Conservation (phyloP, 352 stramenopile genomes). For the Pythium folliculosum region DNA sequence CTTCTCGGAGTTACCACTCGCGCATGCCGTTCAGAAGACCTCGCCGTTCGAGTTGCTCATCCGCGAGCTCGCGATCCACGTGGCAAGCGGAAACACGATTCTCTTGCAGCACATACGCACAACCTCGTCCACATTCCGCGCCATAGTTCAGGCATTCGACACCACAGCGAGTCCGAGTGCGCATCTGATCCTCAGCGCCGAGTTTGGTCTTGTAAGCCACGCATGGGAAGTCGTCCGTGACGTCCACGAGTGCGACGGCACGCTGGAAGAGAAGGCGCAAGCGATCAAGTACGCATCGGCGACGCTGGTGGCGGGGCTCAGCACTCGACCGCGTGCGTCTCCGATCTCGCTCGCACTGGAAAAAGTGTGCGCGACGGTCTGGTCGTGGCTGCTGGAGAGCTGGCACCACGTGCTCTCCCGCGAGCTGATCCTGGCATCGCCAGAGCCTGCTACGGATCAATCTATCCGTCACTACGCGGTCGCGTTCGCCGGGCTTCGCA, state of each 20-base stretch:
- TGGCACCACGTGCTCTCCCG: constrained; percentile 4
- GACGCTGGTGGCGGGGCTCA: constrained; percentile 22
- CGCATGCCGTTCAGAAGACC: not conserved
- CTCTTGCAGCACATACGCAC: constrained; percentile 29
- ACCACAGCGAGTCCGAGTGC: not conserved
- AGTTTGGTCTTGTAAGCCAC: constrained; percentile 39
- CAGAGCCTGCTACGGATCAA: not conserved
- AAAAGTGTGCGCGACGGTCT: constrained; percentile 11
- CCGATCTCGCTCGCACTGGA: not conserved
- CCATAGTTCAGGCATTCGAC: constrained; percentile 18
- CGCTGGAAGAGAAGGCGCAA: constrained; percentile 35
- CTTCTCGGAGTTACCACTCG: not conserved
- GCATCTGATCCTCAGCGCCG: constrained; percentile 30
- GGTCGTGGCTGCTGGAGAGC: constrained; percentile 19
- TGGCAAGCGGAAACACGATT: constrained; percentile 20
- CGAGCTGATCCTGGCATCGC: not conserved
- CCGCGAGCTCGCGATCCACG: constrained; percentile 29
- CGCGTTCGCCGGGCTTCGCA: not conserved
- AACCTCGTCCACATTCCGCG: constrained; percentile 35
- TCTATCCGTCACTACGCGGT: not conserved
- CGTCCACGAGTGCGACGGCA: constrained; percentile 41
- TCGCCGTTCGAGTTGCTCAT: constrained; percentile 43
- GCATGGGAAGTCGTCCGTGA: constrained; percentile 36
- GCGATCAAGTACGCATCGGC: constrained; percentile 37
- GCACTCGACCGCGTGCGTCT: not conserved